Conservation (phyloP, 345 rosid genomes). For the Rhodamnia rubescens region DNA sequence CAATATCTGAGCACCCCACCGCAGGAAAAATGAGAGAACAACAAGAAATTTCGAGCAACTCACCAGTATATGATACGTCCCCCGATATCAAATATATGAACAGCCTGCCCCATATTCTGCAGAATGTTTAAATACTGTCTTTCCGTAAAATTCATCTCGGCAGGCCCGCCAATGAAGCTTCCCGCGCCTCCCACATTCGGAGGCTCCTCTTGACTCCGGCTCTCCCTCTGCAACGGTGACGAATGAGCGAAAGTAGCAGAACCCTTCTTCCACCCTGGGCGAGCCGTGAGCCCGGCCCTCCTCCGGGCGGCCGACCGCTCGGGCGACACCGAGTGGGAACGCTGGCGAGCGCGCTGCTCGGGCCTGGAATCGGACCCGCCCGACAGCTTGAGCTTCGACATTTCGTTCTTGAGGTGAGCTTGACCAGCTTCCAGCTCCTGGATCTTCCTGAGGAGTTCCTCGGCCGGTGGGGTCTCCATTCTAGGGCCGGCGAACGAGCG, state of each 20-base stretch:
- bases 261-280: slow-evolving; percentile 37
- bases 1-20: not conserved
- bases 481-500: not conserved
- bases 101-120: slow-evolving; percentile 91
- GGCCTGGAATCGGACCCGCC: slow-evolving; percentile 10
- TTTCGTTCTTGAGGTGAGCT: slow-evolving; percentile 65
- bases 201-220: slow-evolving; percentile 19
- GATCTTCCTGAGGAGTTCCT: slow-evolving; percentile 77
- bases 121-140: slow-evolving; percentile 75
- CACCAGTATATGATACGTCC: slow-evolving; percentile 79
- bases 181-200: slow-evolving; percentile 10
- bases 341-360: slow-evolving; percentile 8
- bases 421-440: slow-evolving; percentile 82
- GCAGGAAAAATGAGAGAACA: not conserved
- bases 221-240: slow-evolving; percentile 84
- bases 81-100: slow-evolving; percentile 58
- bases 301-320: slow-evolving; percentile 38
- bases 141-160: slow-evolving; percentile 50
- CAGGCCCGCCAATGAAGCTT: slow-evolving; percentile 25
- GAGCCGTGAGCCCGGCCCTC: slow-evolving; percentile 18
- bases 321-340: slow-evolving; percentile 79
- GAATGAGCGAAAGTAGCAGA: slow-evolving; percentile 61
- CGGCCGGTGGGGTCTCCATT: slow-evolving; percentile 68
- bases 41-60: slow-evolving; percentile 5
- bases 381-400: slow-evolving; percentile 56